A percentile compares a stretch with the other conserved stretches of the same genome.
phyloP scores from a whole-genome alignment of 345 rosid genomes.

The Citrus maxima region DNA sequence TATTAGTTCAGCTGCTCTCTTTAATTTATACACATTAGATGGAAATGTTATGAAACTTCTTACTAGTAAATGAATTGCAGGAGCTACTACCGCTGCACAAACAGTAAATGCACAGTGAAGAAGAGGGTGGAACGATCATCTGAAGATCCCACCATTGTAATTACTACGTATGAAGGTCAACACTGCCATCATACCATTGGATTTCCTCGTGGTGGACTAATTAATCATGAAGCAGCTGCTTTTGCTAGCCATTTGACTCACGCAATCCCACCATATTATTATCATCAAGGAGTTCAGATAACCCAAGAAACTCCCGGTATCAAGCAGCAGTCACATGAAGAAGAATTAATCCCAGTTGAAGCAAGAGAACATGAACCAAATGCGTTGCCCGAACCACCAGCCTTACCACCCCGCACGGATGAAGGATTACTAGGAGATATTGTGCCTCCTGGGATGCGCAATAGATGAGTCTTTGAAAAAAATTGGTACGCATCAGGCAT shows the following conservation, averaged over 20 bases:
- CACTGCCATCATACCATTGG: constrained; percentile 90
- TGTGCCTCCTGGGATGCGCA: constrained; percentile 76
- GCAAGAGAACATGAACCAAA: constrained; percentile 21
- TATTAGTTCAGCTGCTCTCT: neutral
- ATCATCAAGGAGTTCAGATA: constrained; percentile 34
- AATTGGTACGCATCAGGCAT: constrained; percentile 22
- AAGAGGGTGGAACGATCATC: constrained; percentile 95
- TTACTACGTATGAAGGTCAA: constrained; percentile 98
- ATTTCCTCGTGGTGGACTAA: constrained; percentile 73
- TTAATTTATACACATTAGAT: neutral
- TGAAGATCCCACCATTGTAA: constrained; percentile 73
- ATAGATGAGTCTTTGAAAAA: constrained; percentile 32
- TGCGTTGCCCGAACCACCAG: constrained; percentile 14
- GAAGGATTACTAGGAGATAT: constrained; percentile 89
- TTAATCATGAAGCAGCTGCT: constrained; percentile 48
- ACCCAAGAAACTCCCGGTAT: constrained; percentile 34
- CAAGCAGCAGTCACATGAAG: constrained; percentile 16
- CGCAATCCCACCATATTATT: constrained; percentile 49
- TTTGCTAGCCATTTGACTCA: constrained; percentile 39
- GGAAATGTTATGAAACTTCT: neutral
- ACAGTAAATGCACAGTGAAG: constrained; percentile 87
- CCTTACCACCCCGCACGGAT: constrained; percentile 34
- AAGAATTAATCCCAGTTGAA: constrained; percentile 10
- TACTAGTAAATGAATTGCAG: constrained; percentile 29
- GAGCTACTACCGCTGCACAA: constrained; percentile 97